Base-by-base conservation (phyloP, 768 basidiomycete genomes). In the Panaeolus papilionaceus region DNA sequence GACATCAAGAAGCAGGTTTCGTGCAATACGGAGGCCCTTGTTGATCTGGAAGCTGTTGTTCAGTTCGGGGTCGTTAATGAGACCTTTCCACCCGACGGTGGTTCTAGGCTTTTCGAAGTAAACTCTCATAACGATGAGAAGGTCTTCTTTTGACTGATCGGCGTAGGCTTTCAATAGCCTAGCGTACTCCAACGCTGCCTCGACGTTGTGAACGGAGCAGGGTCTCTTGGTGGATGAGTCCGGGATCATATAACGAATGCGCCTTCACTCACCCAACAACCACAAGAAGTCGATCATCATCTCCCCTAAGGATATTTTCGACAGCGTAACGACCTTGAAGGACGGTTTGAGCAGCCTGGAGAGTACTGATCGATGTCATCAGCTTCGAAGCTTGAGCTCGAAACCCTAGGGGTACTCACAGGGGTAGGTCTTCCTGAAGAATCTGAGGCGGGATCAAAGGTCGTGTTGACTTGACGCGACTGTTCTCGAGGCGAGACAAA, bases 91-190 rank as follows among this genome's bases (percentile, higher is more conserved):
- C 33, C 98, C 98, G 61, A 99, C 92, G 0, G 97, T 98, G 7
- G 97, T 99, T 38, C 97, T 86, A 1, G 92, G 92, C 74, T 99
- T 99, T 74, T 99, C 97, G 75, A 99, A 99, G 84, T 99, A 99
- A 72, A 98, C 95, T 33, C 96, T 91, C 97, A 99, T 99, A 71
- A 99, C 84, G 74, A 99, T 98, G 78, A 92, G 86, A 38, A 99
- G 85, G 72, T 98, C 98, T 11, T 93, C 90, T 74, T 88, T 89
- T 54, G 92, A 89, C 11, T 79, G 79, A 42, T 95, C 91, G 6
- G 95, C 93, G 75, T 98, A 98, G 42, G 82, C 86, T 67, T 85
- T 87, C 54, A 99, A 85, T 62, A 90, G 84, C 64, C 85, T 86
- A 37, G 96, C 97, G 75, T 99, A 98, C 74, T 94, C 94, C 37